Evolutionary conservation across 2,329 filamentous ascomycete genomes (phyloP).

Genomic region (Colletotrichum incanum): DNA sequence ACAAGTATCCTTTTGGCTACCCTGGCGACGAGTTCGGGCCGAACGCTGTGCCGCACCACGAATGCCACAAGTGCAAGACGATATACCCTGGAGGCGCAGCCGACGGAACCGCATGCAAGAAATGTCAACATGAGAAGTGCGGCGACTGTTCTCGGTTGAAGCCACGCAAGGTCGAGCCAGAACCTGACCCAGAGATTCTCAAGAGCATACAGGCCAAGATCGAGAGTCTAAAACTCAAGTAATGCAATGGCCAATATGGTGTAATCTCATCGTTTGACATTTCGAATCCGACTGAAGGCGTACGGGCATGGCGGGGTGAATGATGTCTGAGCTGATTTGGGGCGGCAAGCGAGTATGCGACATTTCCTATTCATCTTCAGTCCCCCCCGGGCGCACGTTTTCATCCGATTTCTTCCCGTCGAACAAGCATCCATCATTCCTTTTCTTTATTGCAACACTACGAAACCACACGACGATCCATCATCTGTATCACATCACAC

Average conservation of each 20-base stretch:
- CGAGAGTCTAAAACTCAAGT: conserved; percentile 57
- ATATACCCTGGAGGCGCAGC: conserved; percentile 68
- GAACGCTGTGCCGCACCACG: conserved; percentile 67
- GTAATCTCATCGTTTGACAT: conserved; percentile 26
- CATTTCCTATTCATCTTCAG: conserved; percentile 33
- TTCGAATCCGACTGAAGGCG: conserved; percentile 33
- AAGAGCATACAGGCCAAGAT: conserved; percentile 71
- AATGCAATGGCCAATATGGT: conserved; percentile 5
- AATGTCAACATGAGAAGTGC: conserved; percentile 75
- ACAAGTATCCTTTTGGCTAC: conserved; percentile 80
- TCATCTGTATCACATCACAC: conserved; percentile 37
- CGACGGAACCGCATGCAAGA: conserved; percentile 69
- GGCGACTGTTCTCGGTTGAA: conserved; percentile 71
- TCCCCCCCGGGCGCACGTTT: conserved; percentile 22
- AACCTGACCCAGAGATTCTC: conserved; percentile 74
- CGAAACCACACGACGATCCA: conserved; percentile 39
- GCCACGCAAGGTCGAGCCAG: conserved; percentile 73
- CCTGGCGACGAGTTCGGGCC: conserved; percentile 75
- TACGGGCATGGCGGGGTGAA: conserved; percentile 29
- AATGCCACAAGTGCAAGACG: conserved; percentile 75
- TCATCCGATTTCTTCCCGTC: conserved; percentile 33
- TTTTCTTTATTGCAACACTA: conserved; percentile 39
- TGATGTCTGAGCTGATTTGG: conserved; percentile 27
- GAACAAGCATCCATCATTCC: conserved; percentile 33
- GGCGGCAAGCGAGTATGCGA: conserved; percentile 33